phyloP scores from a whole-genome alignment of 495 filamentous ascomycete species.

The Lepraria neglecta region DNA sequence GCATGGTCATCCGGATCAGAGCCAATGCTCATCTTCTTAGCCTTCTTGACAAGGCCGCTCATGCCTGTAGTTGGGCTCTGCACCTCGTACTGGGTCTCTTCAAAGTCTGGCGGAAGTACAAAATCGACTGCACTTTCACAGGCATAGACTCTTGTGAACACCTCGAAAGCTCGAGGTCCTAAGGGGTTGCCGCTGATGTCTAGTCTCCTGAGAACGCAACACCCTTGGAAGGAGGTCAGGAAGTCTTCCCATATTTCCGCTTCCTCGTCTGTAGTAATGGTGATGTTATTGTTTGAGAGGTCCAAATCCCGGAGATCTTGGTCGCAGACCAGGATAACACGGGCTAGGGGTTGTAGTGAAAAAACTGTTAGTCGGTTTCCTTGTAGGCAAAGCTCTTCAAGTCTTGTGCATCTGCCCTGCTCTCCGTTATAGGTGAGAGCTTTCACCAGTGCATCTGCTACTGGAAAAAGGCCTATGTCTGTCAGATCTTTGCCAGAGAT shows the following conservation, averaged over 20 bases:
- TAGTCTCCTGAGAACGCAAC: conserved; percentile 40
- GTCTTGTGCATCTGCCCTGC: conserved; percentile 33
- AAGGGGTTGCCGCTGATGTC: conserved; percentile 42
- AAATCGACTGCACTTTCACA: conserved; percentile 32
- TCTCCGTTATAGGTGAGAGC: conserved; percentile 34
- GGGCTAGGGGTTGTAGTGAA: conserved; percentile 36
- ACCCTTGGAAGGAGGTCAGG: conserved; percentile 38
- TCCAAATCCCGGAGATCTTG: conserved; percentile 44
- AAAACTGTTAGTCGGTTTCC: conserved; percentile 38
- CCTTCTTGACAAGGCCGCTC: conserved; percentile 12
- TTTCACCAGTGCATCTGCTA: conserved; percentile 37
- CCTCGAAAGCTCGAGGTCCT: conserved; percentile 39
- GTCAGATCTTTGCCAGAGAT: conserved; percentile 39
- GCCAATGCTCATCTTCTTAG: conserved; percentile 20
- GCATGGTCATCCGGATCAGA: conserved; percentile 11
- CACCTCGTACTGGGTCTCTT: conserved; percentile 22
- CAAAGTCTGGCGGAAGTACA: conserved; percentile 5
- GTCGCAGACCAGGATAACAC: conserved; percentile 35
- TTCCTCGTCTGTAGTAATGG: conserved; percentile 33
- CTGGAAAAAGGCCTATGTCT: conserved; percentile 39
- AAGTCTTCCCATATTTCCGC: conserved; percentile 41
- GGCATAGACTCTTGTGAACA: conserved; percentile 40
- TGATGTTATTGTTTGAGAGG: conserved; percentile 42
- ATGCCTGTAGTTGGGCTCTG: conserved; percentile 26
- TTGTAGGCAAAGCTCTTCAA: conserved; percentile 44